phyloP scores from a whole-genome alignment of 2,329 filamentous ascomycete genomes.

The Neonectria magnoliae region DNA sequence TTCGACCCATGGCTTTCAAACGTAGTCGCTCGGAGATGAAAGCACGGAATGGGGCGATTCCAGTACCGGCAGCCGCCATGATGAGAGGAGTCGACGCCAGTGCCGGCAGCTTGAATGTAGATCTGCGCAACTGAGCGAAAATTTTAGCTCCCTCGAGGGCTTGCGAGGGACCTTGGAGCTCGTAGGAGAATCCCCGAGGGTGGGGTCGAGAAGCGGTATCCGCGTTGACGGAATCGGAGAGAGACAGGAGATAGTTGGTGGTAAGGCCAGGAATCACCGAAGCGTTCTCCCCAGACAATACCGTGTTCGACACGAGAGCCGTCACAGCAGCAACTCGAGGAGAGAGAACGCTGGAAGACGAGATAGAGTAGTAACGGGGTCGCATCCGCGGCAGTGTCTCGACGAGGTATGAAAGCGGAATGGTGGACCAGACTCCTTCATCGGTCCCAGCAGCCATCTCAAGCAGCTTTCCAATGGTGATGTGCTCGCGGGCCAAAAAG shows the following conservation, averaged over 20 bases:
- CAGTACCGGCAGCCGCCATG: slow-evolving; percentile 60
- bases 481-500: slow-evolving; percentile 18
- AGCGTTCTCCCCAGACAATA: not conserved
- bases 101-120: slow-evolving; percentile 56
- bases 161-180: slow-evolving; percentile 9
- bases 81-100: slow-evolving; percentile 56
- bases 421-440: slow-evolving; percentile 1
- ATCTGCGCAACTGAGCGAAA: slow-evolving; percentile 29
- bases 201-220: not conserved
- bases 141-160: slow-evolving; percentile 13
- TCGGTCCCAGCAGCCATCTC: slow-evolving; percentile 14
- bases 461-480: slow-evolving; percentile 18
- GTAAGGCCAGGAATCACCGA: slow-evolving; percentile 24
- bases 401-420: slow-evolving; percentile 19
- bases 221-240: slow-evolving; percentile 13
- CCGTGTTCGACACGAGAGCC: slow-evolving; percentile 19
- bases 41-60: slow-evolving; percentile 51
- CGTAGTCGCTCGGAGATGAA: slow-evolving; percentile 27
- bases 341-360: slow-evolving; percentile 56
- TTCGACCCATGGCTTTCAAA: slow-evolving; percentile 17
- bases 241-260: slow-evolving; percentile 32
- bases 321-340: slow-evolving; percentile 12
- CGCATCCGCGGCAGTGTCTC: slow-evolving; percentile 45
- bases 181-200: slow-evolving; percentile 9
- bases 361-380: slow-evolving; percentile 68